Percentiles rank a stretch among this genome's conserved stretches.
These are phyloP conservation scores for Lachancea fermentati DNA, from an alignment of 805 yeast genomes.

Conservation along the genomic window DNA sequence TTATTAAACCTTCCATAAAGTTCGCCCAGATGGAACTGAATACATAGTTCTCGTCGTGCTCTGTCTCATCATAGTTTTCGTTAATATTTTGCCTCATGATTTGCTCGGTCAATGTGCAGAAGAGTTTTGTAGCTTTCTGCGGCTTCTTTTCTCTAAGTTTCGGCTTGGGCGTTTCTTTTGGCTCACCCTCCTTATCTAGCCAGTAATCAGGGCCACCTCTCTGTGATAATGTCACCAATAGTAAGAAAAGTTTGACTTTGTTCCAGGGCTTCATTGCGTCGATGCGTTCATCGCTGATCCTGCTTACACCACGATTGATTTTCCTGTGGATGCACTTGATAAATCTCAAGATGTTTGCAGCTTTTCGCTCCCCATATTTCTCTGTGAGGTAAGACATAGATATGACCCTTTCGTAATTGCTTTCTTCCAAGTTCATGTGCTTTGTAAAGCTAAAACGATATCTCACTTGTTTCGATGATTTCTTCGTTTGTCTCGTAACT, in stretches of 20 bases:
- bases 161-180: slow-evolving; percentile 11
- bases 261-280: slow-evolving; percentile 25
- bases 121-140: slow-evolving; percentile 6
- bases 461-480: slow-evolving; percentile 6
- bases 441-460: slow-evolving; percentile 21
- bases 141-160: slow-evolving; percentile 5
- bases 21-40: slow-evolving; percentile 36
- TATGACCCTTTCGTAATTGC: slow-evolving; percentile 28
- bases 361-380: slow-evolving; percentile 29
- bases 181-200: slow-evolving; percentile 22
- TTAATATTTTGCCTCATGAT: slow-evolving; percentile 32
- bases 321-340: slow-evolving; percentile 30
- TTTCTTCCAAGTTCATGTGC: slow-evolving; percentile 22
- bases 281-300: slow-evolving; percentile 20
- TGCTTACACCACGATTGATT: slow-evolving; percentile 26
- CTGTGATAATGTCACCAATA: slow-evolving; percentile 28
- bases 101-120: slow-evolving; percentile 27
- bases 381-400: slow-evolving; percentile 29
- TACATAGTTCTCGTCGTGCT: slow-evolving; percentile 31
- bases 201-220: slow-evolving; percentile 35
- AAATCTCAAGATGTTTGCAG: slow-evolving; percentile 26
- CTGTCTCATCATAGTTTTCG: slow-evolving; percentile 27
- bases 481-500: not conserved
- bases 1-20: slow-evolving; percentile 35
- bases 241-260: slow-evolving; percentile 27